Evolutionary conservation across 2,329 filamentous ascomycete species (phyloP), one percentile per base, ranked within the genome.

Genomic region (Nemania abortiva): DNA sequence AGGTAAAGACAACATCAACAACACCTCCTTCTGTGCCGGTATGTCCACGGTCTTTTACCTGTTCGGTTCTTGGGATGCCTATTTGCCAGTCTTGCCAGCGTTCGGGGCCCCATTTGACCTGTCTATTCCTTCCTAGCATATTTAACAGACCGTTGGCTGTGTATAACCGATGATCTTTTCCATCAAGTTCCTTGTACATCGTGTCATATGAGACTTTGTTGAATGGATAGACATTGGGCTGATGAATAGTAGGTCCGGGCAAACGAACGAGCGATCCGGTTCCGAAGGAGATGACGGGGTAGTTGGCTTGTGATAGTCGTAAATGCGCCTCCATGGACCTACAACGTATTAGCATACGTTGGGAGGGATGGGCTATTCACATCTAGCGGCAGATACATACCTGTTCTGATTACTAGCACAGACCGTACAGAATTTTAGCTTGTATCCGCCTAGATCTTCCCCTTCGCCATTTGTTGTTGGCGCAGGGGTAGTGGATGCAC

Each of bases 291-390:
- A 98, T 97, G 74, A 97, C 95, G n/a, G 96, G 96, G 77, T 96
- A 98, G 57, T 91, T 84, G 56, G 94, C 93, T 69, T 92, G 88
- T 4, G 96, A 93, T 39, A 99, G 90, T 71, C 93, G 93, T 31
- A 98, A 89, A 81, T 99, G 96, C n/a, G 95, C 95, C 86, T 98
- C 96, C 96, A 99, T 98, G n/a, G 93, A 94, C 81, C 91, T 93
- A 63, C 58, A 31, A 18, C 18, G 50, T 58, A 61, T 78, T 52
- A 75, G 72, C 55, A 58, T 20, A 37, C 39, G 20, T 49, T 34
- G n/a, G n/a, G 47, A 10, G 20, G 11, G 39, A 52, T 6, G 27
- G 34, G 10, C 10, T n/a, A 22, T 31, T 9, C 4, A 50, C 6
- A 11, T 39, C 22, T 39, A 34, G 3, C 20, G 34, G 22, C 27